Evolutionary conservation across 495 filamentous ascomycete species (phyloP).

Genomic region (Trichoderma asperelloides): DNA sequence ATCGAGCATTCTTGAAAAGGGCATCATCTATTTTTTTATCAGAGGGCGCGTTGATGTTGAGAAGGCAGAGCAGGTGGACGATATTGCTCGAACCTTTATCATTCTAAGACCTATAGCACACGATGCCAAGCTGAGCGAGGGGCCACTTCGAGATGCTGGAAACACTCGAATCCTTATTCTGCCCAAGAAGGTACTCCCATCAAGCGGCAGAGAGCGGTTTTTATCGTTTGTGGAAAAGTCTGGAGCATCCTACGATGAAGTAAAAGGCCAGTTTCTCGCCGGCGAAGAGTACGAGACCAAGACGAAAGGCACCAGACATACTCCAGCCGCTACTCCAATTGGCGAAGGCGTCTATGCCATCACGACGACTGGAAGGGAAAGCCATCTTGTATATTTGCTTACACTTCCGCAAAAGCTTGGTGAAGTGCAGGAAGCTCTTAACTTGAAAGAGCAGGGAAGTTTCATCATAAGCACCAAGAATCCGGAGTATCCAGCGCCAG

Average conservation of each 20-base stretch:
- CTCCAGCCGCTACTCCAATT: conserved; percentile 61
- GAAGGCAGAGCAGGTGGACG: conserved; percentile 57
- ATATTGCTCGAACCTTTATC: conserved; percentile 75
- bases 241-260: conserved; percentile 52
- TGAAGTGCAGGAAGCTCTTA: conserved; percentile 69
- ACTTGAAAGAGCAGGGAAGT: conserved; percentile 60
- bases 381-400: conserved; percentile 74
- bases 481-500: conserved; percentile 36
- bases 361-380: conserved; percentile 57
- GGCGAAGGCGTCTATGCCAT: conserved; percentile 86
- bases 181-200: conserved; percentile 81
- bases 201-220: conserved; percentile 62
- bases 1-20: conserved; percentile 80
- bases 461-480: conserved; percentile 79
- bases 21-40: conserved; percentile 91
- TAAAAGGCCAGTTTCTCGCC: conserved; percentile 63
- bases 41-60: conserved; percentile 67
- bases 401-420: conserved; percentile 65
- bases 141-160: conserved; percentile 54
- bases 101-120: conserved; percentile 68
- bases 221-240: conserved; percentile 81
- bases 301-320: conserved; percentile 62
- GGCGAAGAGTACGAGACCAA: conserved; percentile 66
- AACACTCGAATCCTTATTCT: conserved; percentile 66
- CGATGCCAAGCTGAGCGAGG: conserved; percentile 54